Percentiles rank a stretch among this genome's conserved stretches.
phyloP scores from a whole-genome alignment of 192 early-diverging fungal genomes.

The Podila clonocystis region DNA sequence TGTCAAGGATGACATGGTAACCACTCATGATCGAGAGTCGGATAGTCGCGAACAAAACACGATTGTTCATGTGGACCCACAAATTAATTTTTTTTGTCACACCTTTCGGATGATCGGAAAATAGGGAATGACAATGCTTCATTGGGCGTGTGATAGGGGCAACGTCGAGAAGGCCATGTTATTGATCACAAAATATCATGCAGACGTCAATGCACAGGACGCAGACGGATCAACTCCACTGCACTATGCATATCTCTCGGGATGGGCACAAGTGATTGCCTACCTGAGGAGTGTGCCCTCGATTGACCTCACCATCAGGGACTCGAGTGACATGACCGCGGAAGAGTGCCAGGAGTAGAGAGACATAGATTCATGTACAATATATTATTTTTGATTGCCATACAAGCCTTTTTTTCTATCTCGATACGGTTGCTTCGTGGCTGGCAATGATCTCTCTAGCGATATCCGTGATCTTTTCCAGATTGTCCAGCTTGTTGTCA shows the following conservation, averaged over 20 bases:
- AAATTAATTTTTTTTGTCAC: background rate
- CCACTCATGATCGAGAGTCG: background rate
- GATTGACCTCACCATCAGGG: slow-evolving; percentile 25
- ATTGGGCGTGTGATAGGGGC: slow-evolving; percentile 65
- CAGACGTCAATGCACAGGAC: slow-evolving; percentile 50
- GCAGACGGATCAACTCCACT: slow-evolving; percentile 36
- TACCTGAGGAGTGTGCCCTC: slow-evolving; percentile 28
- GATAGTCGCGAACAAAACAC: slow-evolving; percentile 5
- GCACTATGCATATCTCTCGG: slow-evolving; percentile 37
- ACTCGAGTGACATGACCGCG: slow-evolving; percentile 28
- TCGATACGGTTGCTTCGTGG: background rate
- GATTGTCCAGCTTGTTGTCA: slow-evolving; percentile 25
- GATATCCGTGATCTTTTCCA: slow-evolving; percentile 28
- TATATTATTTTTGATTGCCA: too few species aligned
- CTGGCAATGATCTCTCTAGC: slow-evolving; percentile 22
- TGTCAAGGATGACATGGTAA: slow-evolving; percentile 37
- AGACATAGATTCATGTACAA: background rate
- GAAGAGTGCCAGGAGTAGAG: slow-evolving; percentile 29
- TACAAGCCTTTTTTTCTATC: background rate
- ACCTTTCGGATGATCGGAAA: background rate
- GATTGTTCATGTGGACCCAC: background rate
- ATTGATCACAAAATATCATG: slow-evolving; percentile 44
- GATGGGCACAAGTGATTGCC: slow-evolving; percentile 24
- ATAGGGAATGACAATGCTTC: slow-evolving; percentile 63
- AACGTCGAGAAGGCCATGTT: slow-evolving; percentile 53